These are phyloP conservation scores for Fusarium cicatricum DNA, from an alignment of 2,329 filamentous ascomycete genomes.

Conservation along the genomic window DNA sequence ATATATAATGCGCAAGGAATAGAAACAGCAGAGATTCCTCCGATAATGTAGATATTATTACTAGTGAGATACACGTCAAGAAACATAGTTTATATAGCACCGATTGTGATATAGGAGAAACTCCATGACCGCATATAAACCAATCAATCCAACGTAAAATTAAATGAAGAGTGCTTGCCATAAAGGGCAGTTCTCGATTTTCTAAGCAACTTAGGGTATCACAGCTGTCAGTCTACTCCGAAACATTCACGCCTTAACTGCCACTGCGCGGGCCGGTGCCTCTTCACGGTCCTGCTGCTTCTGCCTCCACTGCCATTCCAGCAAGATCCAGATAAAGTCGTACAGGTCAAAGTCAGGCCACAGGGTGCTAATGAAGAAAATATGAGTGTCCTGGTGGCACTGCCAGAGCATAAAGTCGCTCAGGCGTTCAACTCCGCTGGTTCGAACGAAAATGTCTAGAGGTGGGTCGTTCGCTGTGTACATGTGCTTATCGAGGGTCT, in stretches of 20 bases:
- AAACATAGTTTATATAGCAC: no score
- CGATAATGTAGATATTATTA: no score
- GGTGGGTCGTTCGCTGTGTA: slow-evolving; percentile 88
- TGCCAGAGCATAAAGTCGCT: slow-evolving; percentile 99
- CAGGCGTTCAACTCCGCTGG: slow-evolving; percentile 89
- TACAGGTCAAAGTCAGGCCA: slow-evolving; percentile 98
- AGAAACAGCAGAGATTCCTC: no score
- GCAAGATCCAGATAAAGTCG: slow-evolving; percentile 88
- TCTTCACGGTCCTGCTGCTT: slow-evolving; percentile 65
- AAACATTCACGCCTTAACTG: slow-evolving; percentile 39
- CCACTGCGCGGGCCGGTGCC: slow-evolving; percentile 47
- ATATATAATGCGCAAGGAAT: no score
- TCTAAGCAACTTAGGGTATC: slow-evolving; percentile 35
- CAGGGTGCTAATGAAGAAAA: slow-evolving; percentile 89
- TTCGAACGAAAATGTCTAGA: slow-evolving; percentile 88
- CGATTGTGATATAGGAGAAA: background rate
- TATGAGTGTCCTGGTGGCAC: slow-evolving; percentile 89
- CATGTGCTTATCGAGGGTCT: slow-evolving; percentile 85
- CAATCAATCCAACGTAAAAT: slow-evolving; percentile 7
- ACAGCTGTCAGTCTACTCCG: slow-evolving; percentile 19
- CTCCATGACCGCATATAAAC: background rate
- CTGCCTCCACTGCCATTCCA: slow-evolving; percentile 84
- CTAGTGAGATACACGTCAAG: no score
- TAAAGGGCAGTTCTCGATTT: slow-evolving; percentile 13
- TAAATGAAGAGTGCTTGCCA: slow-evolving; percentile 13